Percentiles rank a stretch among this genome's conserved stretches.
Evolutionary conservation across 306 rosid genomes (phyloP).

Genomic region (Cicer judaicum): DNA sequence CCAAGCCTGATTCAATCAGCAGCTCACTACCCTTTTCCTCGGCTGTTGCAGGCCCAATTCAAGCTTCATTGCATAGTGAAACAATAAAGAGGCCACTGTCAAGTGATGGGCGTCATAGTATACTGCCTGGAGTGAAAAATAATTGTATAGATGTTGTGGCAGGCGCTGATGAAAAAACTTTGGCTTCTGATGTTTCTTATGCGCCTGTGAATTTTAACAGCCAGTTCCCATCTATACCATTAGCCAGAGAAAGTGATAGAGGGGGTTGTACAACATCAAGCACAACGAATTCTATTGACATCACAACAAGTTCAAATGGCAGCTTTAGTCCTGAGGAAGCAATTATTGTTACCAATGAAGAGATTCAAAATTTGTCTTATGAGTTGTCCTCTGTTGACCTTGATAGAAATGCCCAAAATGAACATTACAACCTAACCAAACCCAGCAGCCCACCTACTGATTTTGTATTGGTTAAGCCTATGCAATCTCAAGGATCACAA

Average conservation of each 20-base stretch:
- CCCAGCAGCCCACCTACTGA: constrained; percentile 55
- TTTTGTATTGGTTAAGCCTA: constrained; percentile 44
- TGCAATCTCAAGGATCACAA: constrained; percentile 51
- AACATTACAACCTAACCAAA: constrained; percentile 47
- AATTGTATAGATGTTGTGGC: constrained; percentile 49
- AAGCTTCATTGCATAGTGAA: constrained; percentile 52
- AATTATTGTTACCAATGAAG: constrained; percentile 49
- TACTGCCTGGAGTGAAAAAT: constrained; percentile 44
- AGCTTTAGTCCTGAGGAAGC: constrained; percentile 53
- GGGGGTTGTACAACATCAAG: constrained; percentile 43
- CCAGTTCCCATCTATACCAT: constrained; percentile 52
- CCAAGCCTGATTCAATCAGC: constrained; percentile 58
- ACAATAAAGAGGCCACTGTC: constrained; percentile 48
- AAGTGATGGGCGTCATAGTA: constrained; percentile 54
- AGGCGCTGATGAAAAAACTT: constrained; percentile 50
- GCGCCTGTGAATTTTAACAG: constrained; percentile 49
- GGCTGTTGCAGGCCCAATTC: constrained; percentile 56
- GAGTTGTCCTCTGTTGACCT: constrained; percentile 57
- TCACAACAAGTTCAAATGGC: constrained; percentile 31
- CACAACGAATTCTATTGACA: constrained; percentile 42
- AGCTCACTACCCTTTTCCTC: constrained; percentile 54
- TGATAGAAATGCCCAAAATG: constrained; percentile 50
- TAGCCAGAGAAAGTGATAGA: constrained; percentile 50
- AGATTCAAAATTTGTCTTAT: constrained; percentile 55
- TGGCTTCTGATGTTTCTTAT: constrained; percentile 50